Base-by-base conservation (phyloP, 208 protist genomes). In the Crithidia thermophila region DNA sequence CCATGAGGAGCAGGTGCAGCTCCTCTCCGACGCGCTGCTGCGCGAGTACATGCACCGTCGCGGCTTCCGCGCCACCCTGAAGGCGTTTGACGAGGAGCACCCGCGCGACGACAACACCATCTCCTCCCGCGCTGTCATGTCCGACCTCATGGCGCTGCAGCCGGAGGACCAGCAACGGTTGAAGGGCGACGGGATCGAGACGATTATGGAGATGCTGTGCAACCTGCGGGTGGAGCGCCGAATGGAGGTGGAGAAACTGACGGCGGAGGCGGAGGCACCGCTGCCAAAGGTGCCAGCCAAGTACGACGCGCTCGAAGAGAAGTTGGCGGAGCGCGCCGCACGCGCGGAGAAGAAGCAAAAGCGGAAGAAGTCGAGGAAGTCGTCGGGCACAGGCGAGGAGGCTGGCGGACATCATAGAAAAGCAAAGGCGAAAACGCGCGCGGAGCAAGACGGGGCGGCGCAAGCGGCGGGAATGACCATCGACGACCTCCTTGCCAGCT, bases 121-220 rank as follows among this genome's bases (percentile, higher is more conserved):
- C 34, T 84, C 84, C 18, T 95, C 90, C 13, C 84, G 93, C 13
- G 89, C 85, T 3, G 65, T 96, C 31, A 96, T 97, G 93, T 82
- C 82, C 10, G 87, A 97, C 53, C 68, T 97, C 28, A 91, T 97
- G 90, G 75, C 79, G 21, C 75, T 96, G 30, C 27, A 75, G 10
- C 20, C 62, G 5, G 73, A 75, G 13, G 80, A 75, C 2, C 82
- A 88, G 58, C 57, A 72, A 52, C 61, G 71, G 10, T 74, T 94
- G 65, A 96, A 94, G 76, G 66, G 9, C 14, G 79, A 83, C 10
- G 87, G 88, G 2, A 81, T 91, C n/a, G 82, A 91, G 67, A 97
- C 88, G 9, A 94, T 97, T 49, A 96, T 97, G 87, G 93, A 97
- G 60, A 93, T 93, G 87, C 76, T 97, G 25, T 94, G 90, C 65